phyloP scores from a whole-genome alignment of 2,329 filamentous ascomycete genomes.

The Fusarium dimerum region DNA sequence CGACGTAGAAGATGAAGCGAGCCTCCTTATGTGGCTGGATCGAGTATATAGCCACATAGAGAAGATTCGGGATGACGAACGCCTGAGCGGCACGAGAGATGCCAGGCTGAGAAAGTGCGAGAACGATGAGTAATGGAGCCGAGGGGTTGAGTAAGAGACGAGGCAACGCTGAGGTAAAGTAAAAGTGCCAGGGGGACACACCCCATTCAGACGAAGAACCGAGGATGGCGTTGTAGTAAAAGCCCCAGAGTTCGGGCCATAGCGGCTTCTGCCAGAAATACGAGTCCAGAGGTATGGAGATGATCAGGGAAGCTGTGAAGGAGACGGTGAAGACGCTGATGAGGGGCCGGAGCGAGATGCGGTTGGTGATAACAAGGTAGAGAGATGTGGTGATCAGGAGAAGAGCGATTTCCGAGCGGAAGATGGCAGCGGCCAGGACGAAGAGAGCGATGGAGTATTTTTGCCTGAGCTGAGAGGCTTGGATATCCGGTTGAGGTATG shows the following conservation, averaged over 20 bases:
- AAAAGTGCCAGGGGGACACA: slow-evolving; percentile 80
- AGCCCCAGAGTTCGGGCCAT: slow-evolving; percentile 89
- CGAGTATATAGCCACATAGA: slow-evolving; percentile 81
- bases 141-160: slow-evolving; percentile 82
- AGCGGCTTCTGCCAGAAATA: slow-evolving; percentile 88
- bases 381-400: slow-evolving; percentile 69
- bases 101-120: slow-evolving; percentile 51
- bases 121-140: slow-evolving; percentile 55
- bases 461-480: slow-evolving; percentile 44
- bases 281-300: slow-evolving; percentile 79
- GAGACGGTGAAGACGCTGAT: slow-evolving; percentile 67
- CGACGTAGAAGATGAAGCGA: slow-evolving; percentile 87
- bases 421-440: slow-evolving; percentile 78
- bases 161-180: slow-evolving; percentile 79
- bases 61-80: slow-evolving; percentile 65
- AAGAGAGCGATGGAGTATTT: slow-evolving; percentile 72
- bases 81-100: slow-evolving; percentile 45
- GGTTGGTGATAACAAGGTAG: slow-evolving; percentile 60
- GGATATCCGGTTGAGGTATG: slow-evolving; percentile 35
- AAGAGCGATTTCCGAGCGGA: slow-evolving; percentile 86
- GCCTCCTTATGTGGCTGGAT: slow-evolving; percentile 93
- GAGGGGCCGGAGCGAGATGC: slow-evolving; percentile 57
- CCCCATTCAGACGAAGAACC: slow-evolving; percentile 88
- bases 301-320: slow-evolving; percentile 63
- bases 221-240: slow-evolving; percentile 87